Base-by-base conservation (phyloP, 2,329 filamentous ascomycete species). In the Alternaria sp. region DNA sequence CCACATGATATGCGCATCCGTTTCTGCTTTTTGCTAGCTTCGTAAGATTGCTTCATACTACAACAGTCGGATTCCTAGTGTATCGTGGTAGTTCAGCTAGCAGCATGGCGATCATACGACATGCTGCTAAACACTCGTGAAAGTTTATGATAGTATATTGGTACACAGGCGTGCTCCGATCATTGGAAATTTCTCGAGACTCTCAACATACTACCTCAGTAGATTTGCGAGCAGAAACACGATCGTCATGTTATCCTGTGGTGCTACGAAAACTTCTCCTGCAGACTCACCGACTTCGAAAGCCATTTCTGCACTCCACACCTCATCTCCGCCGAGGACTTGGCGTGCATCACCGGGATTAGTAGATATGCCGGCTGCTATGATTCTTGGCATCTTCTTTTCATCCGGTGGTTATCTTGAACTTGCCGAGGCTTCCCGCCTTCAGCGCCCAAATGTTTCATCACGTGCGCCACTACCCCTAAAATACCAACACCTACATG, bases 391-490 rank as follows among this genome's bases (percentile, higher is more conserved):
- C 57, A 48, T 8, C 12, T 16, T 4, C 14, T 32, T 12, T 41
- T 56, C 52, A 59, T 30, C 57, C 57, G 57, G 57, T 59, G 57
- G 57, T 51, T 51, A 56, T 56, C 38, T 28, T 22, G 38, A 46
- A 24, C 34, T 51, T 56, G 52, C 57, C 57, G 57, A 60, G 46
- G 53, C 34, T 47, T 57, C 39, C 57, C 46, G 57, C 46, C 34
- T 12, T 8, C 22, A 36, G 41, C 38, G 39, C 39, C 24, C 39
- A 26, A 55, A 39, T 32, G 34, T 51, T 39, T 41, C 38, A 38
- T 60, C 52, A 56, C 44, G 52, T 60, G 57, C 47, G 38, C 34
- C 20, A 39, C 24, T 32, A 28, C 46, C 26, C 28, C 44, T 55
- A 41, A 26, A 20, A 43, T 44, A 22, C 11, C 44, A 32, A 24